Conservation (phyloP, 148 eudicot species). For the Heliosperma pusillum region DNA sequence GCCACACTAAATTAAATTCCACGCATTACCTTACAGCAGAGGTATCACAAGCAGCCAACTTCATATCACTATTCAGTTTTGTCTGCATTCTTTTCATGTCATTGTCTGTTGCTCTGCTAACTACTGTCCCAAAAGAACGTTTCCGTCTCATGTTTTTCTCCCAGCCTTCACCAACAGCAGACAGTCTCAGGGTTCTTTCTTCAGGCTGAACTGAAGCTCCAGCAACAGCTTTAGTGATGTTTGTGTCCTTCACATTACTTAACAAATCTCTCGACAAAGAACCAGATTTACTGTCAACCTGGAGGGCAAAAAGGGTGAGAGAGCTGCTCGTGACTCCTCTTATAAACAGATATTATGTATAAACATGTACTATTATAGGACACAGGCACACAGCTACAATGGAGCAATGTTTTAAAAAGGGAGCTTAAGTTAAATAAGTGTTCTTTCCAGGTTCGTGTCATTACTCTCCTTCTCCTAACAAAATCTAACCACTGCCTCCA, state of each 20-base stretch:
- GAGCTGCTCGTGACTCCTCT: conserved; percentile 3
- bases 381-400: not conserved
- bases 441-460: not conserved
- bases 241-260: conserved; percentile 32
- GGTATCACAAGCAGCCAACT: conserved; percentile 33
- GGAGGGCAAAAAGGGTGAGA: conserved; percentile 7
- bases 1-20: no score
- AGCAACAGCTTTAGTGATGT: conserved; percentile 17
- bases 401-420: not conserved
- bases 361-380: not conserved
- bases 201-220: conserved; percentile 37
- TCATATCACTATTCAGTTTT: conserved; percentile 35
- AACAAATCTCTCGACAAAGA: conserved; percentile 35
- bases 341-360: not conserved
- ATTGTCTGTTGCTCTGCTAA: conserved; percentile 29
- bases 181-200: conserved; percentile 41
- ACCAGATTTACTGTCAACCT: conserved; percentile 36
- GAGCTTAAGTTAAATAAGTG: no score
- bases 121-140: conserved; percentile 42
- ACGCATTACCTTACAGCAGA: conserved; percentile 34
- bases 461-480: not conserved
- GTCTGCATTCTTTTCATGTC: conserved; percentile 35
- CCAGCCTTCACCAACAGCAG: conserved; percentile 55
- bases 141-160: conserved; percentile 47
- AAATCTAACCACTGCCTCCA: not conserved